Conservation (phyloP, 352 stramenopile genomes). For the Globisporangium cederbergense region DNA sequence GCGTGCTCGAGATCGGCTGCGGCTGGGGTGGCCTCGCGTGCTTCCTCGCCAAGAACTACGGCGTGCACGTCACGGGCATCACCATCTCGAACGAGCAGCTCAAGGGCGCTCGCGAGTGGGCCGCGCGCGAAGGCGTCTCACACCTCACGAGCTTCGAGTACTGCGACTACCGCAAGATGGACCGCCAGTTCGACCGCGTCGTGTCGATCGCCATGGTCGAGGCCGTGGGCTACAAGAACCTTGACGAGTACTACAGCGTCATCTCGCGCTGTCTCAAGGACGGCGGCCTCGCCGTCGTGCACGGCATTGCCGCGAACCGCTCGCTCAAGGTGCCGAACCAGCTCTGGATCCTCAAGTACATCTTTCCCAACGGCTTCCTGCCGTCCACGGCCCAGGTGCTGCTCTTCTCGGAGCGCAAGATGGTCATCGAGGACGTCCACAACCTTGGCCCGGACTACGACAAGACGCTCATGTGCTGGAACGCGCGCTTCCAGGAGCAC, state of each 20-base stretch:
- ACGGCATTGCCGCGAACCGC: conserved; percentile 82
- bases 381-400: conserved; percentile 76
- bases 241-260: conserved; percentile 82
- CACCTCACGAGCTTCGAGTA: conserved; percentile 88
- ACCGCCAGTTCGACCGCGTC: conserved; percentile 83
- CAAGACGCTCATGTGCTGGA: conserved; percentile 89
- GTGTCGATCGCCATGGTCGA: conserved; percentile 90
- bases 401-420: conserved; percentile 72
- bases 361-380: conserved; percentile 89
- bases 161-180: conserved; percentile 89
- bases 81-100: conserved; percentile 90
- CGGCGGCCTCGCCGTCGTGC: conserved; percentile 66
- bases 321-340: conserved; percentile 81
- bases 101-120: conserved; percentile 80
- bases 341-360: conserved; percentile 90
- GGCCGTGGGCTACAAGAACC: conserved; percentile 87
- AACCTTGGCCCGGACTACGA: conserved; percentile 88
- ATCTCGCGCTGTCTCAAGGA: conserved; percentile 84
- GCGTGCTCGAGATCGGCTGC: conserved; percentile 87
- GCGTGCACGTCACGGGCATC: conserved; percentile 85
- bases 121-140: conserved; percentile 69
- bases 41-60: conserved; percentile 86
- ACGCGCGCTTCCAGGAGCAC: conserved; percentile 83
- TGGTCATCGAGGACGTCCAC: conserved; percentile 80
- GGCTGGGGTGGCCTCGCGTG: conserved; percentile 87